Base-by-base conservation (phyloP, 108 stramenopile genomes). In the Poteriospumella lacustris region DNA sequence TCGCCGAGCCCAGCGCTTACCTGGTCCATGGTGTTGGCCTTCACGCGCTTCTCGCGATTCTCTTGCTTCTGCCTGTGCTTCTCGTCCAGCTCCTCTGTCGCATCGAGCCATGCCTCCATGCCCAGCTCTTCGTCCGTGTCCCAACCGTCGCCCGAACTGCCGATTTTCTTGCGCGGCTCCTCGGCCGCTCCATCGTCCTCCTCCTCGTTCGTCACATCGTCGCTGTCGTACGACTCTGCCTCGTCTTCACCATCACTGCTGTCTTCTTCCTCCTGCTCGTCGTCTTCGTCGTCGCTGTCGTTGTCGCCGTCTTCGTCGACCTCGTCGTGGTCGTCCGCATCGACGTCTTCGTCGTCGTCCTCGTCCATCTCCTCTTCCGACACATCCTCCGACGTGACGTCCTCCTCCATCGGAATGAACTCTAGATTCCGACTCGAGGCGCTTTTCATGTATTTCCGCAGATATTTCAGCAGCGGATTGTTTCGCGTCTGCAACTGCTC, bases 401-500 rank as follows among this genome's bases (percentile, higher is more conserved):
- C n/a, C n/a, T n/a, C n/a, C n/a, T n/a, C n/a, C n/a, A n/a, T n/a
- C n/a, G n/a, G n/a, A n/a, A n/a, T n/a, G n/a, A n/a, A n/a, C n/a
- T n/a, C n/a, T n/a, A n/a, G n/a, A n/a, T 87, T 84, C 24, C 70
- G 68, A 77, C 88, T 91, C 39, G 58, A 64, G 0, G 94, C 79
- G n/a, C 84, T 79, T 72, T 85, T 88, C 15, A 88, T 79, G 0
- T 82, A 58, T 58, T 89, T 91, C 56, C 79, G 87, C 52, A 92
- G 1, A 86, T n/a, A 80, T 28, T 85, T 81, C 77, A 89, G 64
- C 68, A 96, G 62, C 2, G 92, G 89, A 2, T 75, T 68, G 68
- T 92, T 94, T 76, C 94, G 93, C 43, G 94, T 56, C 75, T 96
- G 93, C 15, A 96, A 84, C 84, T 96, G 91, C 12, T 91, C 92